phyloP scores from a whole-genome alignment of 2,329 filamentous ascomycete species.

The Epichloe glyceriae region DNA sequence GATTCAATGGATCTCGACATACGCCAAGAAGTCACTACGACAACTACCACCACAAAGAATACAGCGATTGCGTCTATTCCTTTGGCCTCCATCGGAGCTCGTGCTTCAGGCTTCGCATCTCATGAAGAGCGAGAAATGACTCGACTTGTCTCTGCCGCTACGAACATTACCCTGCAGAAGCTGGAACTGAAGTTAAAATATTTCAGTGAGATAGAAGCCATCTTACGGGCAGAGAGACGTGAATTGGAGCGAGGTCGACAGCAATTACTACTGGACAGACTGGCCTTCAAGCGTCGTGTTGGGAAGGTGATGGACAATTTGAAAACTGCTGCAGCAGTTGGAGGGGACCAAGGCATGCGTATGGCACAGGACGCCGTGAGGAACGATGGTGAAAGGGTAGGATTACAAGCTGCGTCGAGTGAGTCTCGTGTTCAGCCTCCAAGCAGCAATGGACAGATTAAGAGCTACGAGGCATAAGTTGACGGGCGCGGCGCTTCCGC shows the following conservation, averaged over 20 bases:
- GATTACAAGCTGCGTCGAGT: constrained; percentile 34
- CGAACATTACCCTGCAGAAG: constrained; percentile 91
- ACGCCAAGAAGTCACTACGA: constrained; percentile 37
- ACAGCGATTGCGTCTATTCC: constrained; percentile 60
- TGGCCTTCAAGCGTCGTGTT: constrained; percentile 80
- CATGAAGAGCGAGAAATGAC: constrained; percentile 97
- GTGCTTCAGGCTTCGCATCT: constrained; percentile 76
- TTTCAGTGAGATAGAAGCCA: constrained; percentile 89
- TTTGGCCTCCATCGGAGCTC: constrained; percentile 73
- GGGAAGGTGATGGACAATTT: constrained; percentile 68
- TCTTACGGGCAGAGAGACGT: constrained; percentile 80
- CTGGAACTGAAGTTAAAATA: constrained; percentile 91
- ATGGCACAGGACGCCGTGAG: constrained; percentile 31
- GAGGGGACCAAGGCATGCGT: constrained; percentile 36
- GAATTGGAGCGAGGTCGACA: constrained; percentile 87
- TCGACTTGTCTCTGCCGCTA: constrained; percentile 76
- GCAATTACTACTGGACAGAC: constrained; percentile 82
- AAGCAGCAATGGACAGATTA: constrained; percentile 41
- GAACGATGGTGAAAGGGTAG: constrained; percentile 38
- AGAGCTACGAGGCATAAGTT: constrained; percentile 41
- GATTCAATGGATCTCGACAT: constrained; percentile 54
- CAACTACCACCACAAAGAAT: constrained; percentile 34
- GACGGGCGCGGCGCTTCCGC: background rate
- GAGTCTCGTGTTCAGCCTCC: constrained; percentile 38
- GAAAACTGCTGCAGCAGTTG: constrained; percentile 35